A percentile compares a stretch with the other conserved stretches of the same genome.
These are phyloP conservation scores for Arthrobotrys megalospora DNA, from an alignment of 2,329 filamentous ascomycete genomes.

Conservation along the genomic window DNA sequence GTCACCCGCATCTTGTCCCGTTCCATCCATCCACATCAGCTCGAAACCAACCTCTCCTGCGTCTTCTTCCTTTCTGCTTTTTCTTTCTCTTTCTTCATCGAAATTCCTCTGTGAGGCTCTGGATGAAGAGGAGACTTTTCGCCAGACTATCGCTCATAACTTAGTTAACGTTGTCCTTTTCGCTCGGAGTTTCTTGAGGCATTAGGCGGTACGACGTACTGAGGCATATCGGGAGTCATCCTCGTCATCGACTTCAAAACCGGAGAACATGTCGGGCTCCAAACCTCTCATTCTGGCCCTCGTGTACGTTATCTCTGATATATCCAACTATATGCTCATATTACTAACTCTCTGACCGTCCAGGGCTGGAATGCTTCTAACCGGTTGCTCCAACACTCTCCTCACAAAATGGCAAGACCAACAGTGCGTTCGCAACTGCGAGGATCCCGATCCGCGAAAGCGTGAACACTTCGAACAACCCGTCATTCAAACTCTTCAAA, in stretches of 20 bases:
- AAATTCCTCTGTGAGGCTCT: slow-evolving; percentile 38
- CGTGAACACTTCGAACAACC: slow-evolving; percentile 89
- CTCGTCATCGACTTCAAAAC: slow-evolving; percentile 5
- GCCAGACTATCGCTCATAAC: neutral
- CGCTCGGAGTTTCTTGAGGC: slow-evolving; percentile 15
- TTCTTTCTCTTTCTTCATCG: slow-evolving; percentile 12
- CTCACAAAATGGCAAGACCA: slow-evolving; percentile 99
- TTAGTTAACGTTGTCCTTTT: neutral
- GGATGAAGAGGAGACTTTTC: slow-evolving; percentile 14
- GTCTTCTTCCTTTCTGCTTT: neutral
- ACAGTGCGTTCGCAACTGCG: slow-evolving; percentile 94
- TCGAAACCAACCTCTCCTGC: slow-evolving; percentile 18
- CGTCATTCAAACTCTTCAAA: slow-evolving; percentile 94
- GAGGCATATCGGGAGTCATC: slow-evolving; percentile 26
- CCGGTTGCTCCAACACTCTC: slow-evolving; percentile 82
- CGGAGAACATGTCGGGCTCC: slow-evolving; percentile 33
- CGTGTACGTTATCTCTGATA: slow-evolving; percentile 34
- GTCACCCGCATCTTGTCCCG: slow-evolving; percentile 30
- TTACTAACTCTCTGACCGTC: slow-evolving; percentile 62
- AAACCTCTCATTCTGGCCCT: slow-evolving; percentile 56
- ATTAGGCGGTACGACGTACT: slow-evolving; percentile 11
- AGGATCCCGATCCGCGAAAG: slow-evolving; percentile 76
- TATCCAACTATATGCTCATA: neutral
- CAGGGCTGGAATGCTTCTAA: slow-evolving; percentile 70
- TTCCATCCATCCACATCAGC: slow-evolving; percentile 18